Percentiles rank a stretch among this genome's conserved stretches.
phyloP scores from a whole-genome alignment of 768 basidiomycete genomes.

The Boletus fagicola region DNA sequence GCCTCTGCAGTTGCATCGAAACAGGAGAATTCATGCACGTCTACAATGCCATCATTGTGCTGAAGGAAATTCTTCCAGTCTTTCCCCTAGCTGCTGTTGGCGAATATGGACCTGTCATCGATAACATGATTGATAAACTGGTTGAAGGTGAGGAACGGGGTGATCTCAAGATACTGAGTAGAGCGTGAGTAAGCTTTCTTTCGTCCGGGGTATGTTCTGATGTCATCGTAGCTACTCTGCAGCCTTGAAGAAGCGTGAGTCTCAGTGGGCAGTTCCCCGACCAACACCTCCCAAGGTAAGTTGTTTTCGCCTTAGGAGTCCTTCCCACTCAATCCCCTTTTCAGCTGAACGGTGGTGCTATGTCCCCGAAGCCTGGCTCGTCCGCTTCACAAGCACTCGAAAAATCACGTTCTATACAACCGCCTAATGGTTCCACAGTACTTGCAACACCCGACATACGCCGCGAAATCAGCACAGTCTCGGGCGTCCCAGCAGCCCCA shows the following conservation, averaged over 20 bases:
- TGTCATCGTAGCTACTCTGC: slow-evolving; percentile 57
- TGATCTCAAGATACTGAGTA: slow-evolving; percentile 78
- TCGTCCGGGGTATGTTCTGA: slow-evolving; percentile 4
- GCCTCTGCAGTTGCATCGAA: slow-evolving; percentile 75
- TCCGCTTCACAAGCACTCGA: slow-evolving; percentile 33
- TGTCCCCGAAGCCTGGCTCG: slow-evolving; percentile 28
- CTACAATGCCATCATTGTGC: slow-evolving; percentile 92
- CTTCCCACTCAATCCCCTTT: neutral
- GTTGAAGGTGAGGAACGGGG: slow-evolving; percentile 75
- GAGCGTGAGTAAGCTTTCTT: slow-evolving; percentile 52
- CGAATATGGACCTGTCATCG: slow-evolving; percentile 53
- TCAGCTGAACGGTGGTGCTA: slow-evolving; percentile 28
- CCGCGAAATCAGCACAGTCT: slow-evolving; percentile 30
- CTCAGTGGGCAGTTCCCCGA: slow-evolving; percentile 46
- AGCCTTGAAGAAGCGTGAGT: slow-evolving; percentile 70
- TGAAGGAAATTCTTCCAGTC: slow-evolving; percentile 86
- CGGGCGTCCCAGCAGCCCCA: slow-evolving; percentile 44
- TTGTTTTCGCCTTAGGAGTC: neutral
- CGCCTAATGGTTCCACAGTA: slow-evolving; percentile 41
- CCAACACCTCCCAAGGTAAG: slow-evolving; percentile 35
- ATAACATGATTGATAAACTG: slow-evolving; percentile 61
- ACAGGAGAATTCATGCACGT: slow-evolving; percentile 96
- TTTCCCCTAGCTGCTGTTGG: slow-evolving; percentile 73
- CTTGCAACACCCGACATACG: slow-evolving; percentile 35
- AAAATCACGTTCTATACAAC: slow-evolving; percentile 32